phyloP scores from a whole-genome alignment of 1,284 basidiomycete genomes.

The Prillingera fragicola region DNA sequence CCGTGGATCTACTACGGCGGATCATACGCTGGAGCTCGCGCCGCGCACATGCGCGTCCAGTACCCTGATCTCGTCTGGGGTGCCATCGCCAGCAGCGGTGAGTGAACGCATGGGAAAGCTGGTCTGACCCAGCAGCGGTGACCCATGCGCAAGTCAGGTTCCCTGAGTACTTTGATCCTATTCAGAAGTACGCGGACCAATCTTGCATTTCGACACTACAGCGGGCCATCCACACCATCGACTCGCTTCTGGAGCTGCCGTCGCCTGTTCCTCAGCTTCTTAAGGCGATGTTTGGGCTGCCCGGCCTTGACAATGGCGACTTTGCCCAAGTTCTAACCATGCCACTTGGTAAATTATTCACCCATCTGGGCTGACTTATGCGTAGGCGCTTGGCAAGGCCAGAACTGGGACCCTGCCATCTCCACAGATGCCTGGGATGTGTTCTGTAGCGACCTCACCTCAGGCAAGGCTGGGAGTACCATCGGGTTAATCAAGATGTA shows the following conservation, averaged over 20 bases:
- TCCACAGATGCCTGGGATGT: constrained; percentile 31
- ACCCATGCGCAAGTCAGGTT: constrained; percentile 54
- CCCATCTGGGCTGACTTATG: constrained; percentile 1
- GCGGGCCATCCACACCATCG: constrained; percentile 60
- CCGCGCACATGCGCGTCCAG: constrained; percentile 78
- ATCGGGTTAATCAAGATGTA: constrained; percentile 34
- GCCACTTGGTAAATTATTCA: constrained; percentile 21
- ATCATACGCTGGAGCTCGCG: constrained; percentile 76
- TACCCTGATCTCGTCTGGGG: constrained; percentile 79
- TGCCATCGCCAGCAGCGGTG: constrained; percentile 80
- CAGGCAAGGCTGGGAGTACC: constrained; percentile 27
- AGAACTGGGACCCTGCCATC: constrained; percentile 67
- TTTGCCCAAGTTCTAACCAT: constrained; percentile 63
- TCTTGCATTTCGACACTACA: constrained; percentile 67
- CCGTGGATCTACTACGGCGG: constrained; percentile 95
- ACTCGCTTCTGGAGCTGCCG: constrained; percentile 54
- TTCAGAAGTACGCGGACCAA: constrained; percentile 66
- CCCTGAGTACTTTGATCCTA: constrained; percentile 71
- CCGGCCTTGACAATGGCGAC: constrained; percentile 64
- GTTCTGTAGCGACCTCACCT: constrained; percentile 62
- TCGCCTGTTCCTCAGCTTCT: constrained; percentile 52
- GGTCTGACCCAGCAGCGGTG: constrained; percentile 33
- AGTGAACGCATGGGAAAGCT: constrained; percentile 3
- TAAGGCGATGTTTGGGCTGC: constrained; percentile 69
- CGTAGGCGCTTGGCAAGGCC: constrained; percentile 55